phyloP scores from a whole-genome alignment of 768 basidiomycete species.

The Candolleomyces efflorescens region DNA sequence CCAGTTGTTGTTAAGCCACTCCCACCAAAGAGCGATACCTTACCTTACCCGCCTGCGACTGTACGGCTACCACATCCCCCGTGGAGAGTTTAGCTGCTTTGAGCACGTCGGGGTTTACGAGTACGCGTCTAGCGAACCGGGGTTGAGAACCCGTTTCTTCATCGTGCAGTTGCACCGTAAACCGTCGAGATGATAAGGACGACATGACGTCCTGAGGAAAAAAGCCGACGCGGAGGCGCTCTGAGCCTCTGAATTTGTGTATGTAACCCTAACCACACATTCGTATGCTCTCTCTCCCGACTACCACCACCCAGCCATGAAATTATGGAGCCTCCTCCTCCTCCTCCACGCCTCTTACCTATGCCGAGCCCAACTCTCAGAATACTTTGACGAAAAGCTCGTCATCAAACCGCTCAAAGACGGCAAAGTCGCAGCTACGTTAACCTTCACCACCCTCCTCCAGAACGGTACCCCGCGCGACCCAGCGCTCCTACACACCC shows the following conservation, averaged over 20 bases:
- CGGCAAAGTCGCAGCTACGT: constrained; percentile 77
- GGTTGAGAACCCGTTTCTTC: constrained; percentile 12
- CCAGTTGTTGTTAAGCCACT: no score
- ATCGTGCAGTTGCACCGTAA: not conserved
- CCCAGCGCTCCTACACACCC: constrained; percentile 45
- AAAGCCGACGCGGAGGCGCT: no score
- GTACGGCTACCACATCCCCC: constrained; percentile 62
- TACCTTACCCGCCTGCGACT: no score
- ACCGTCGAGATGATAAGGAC: not conserved
- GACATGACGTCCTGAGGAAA: no score
- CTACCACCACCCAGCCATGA: constrained; percentile 15
- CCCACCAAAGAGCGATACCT: no score
- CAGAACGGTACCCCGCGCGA: constrained; percentile 51
- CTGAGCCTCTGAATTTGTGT: no score
- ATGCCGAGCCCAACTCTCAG: constrained; percentile 14
- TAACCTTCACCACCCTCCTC: constrained; percentile 71
- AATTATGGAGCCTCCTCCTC: constrained; percentile 9
- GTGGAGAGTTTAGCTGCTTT: constrained; percentile 60
- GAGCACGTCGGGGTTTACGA: constrained; percentile 57
- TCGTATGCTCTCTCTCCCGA: not conserved
- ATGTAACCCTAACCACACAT: no score
- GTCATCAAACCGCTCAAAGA: constrained; percentile 58
- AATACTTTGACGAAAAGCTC: constrained; percentile 48
- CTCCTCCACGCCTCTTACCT: not conserved
- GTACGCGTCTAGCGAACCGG: constrained; percentile 59